Percentiles rank a stretch among this genome's conserved stretches.
phyloP scores from a whole-genome alignment of 208 protist species.

The Lotmaria passim region DNA sequence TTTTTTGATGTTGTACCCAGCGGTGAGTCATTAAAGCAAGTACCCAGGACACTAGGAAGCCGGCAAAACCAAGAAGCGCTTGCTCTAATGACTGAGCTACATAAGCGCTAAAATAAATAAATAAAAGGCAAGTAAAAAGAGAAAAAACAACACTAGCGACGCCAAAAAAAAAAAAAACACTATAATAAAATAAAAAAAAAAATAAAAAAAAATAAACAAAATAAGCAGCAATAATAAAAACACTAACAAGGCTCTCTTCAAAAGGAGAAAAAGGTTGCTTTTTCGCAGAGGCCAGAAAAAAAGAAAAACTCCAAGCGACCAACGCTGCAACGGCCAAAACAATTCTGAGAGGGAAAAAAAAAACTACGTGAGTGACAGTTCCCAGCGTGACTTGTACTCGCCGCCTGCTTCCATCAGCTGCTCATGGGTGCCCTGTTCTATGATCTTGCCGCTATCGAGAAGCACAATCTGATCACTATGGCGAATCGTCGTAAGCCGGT shows the following conservation, averaged over 20 bases:
- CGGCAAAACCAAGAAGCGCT: too few species aligned
- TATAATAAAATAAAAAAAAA: neutral
- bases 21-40: too few species aligned
- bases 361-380: constrained; percentile 42
- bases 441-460: constrained; percentile 74
- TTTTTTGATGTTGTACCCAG: too few species aligned
- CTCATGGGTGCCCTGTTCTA: constrained; percentile 79
- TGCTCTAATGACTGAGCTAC: too few species aligned
- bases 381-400: constrained; percentile 76
- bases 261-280: neutral
- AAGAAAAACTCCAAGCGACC: neutral
- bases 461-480: constrained; percentile 76
- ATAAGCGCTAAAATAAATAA: neutral
- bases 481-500: constrained; percentile 84
- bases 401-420: constrained; percentile 67
- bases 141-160: neutral
- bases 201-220: constrained; percentile 1
- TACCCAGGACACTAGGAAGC: too few species aligned
- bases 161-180: neutral
- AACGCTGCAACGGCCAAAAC: neutral
- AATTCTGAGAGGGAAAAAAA: neutral
- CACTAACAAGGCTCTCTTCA: too few species aligned
- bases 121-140: neutral
- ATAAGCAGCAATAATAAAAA: too few species aligned
- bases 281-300: neutral